Evolutionary conservation across 139 green algal species (phyloP), one percentile per base, ranked within the genome.

Genomic region (Closterium sp.): DNA sequence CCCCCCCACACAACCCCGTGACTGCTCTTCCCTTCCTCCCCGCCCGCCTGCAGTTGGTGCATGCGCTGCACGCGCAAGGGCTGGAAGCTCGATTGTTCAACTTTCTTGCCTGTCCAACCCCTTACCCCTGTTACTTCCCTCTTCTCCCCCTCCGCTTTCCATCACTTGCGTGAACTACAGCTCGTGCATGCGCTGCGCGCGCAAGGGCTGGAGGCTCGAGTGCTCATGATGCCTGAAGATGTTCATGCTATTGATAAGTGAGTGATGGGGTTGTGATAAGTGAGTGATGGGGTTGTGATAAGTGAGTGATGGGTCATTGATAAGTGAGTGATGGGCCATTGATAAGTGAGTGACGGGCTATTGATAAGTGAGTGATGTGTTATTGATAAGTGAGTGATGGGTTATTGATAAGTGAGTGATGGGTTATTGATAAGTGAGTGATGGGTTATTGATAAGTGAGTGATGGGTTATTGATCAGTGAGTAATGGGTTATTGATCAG

Each of bases 201-300:
- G 84, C n/a, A 30, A 19, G 84, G 27, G 84, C n/a, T 29, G 11
- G 84, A 17, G 84, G 91, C 95, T 0, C 92, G 92, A 38, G 91
- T 97, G 29, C 89, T 98, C 5, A 94, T 97, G 1, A 99, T 99
- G 93, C 96, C 97, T 0, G 96, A 99, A 87, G 97, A 99, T 93
- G 95, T 87, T 1, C 97, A 99, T 92, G 96, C 96, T 0, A 94
- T 99, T 89, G 97, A 88, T 32, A 94, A 92, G 91, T 92, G 30
- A 94, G 91, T 87, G 45, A 70, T 70, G 45, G 45, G 45, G 3
- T 19, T 17, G 9, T 70, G 45, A 70, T 70, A 70, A 70, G 45
- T 70, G 45, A 70, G 45, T 70, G 9, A 70, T 70, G 45, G 45
- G 45, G 4, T 4, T 17, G 6, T 70, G 45, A 70, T 70, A 70